Base-by-base conservation (phyloP, 1,284 basidiomycete species). In the Entoloma clypeatum region DNA sequence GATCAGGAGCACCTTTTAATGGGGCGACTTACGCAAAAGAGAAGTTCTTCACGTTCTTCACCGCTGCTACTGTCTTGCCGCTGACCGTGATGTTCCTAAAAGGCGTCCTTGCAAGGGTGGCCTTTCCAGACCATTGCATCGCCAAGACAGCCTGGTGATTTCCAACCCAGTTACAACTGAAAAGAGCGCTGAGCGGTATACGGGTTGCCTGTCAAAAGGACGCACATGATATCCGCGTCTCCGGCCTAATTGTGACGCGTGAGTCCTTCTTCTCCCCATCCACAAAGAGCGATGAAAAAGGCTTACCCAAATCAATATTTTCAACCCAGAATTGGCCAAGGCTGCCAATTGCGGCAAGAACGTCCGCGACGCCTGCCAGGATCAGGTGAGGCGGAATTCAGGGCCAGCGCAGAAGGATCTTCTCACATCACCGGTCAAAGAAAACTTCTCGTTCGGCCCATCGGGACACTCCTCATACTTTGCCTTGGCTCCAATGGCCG, bases 91-190 rank as follows among this genome's bases (percentile, higher is more conserved):
- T 77, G 44, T 79, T 79, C n/a, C 53, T 68, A 49, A 81, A 71
- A 1, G 72, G 71, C 0, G 72, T 72, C 4, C 63, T 60, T 19
- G 68, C 64, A 19, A 80, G 60, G 14, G 60, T 63, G 29, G 66
- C 51, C 35, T 74, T 74, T 3, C 79, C 78, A 41, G 71, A 75
- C 78, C 79, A 81, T 42, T 77, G 66, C 77, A 82, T 81, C 1
- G 76, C 72, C 1, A 76, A 66, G 1, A 74, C 71, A 0, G 70
- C 68, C 0, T 68, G 71, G 41, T 79, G 71, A 0, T 67, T 74
- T 13, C 80, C 78, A 4, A 81, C 57, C 79, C 79, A 81, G 53
- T 82, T 81, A 48, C 78, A 81, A 46, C 79, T 80, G 23, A 5
- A 13, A 29, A 26, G 13, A 35, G 17, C 7, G 16, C 19, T 21